Base-by-base conservation (phyloP, 2,329 filamentous ascomycete genomes). In the Tolypocladium pustulatum region DNA sequence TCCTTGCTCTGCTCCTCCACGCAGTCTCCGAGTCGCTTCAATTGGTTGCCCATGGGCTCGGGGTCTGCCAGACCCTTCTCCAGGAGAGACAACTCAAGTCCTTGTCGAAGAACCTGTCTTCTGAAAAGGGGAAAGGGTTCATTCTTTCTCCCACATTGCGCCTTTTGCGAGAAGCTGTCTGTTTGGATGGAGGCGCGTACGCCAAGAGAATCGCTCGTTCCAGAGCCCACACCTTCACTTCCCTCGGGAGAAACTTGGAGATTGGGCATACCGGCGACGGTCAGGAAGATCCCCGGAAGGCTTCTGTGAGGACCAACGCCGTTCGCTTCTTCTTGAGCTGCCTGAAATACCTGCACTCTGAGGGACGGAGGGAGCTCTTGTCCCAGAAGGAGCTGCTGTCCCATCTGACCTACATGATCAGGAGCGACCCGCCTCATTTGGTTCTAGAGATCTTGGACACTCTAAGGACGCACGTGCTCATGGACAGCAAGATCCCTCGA, bases 101-200 rank as follows among this genome's bases (percentile, higher is more conserved):
- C 3, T 75, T 97, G 30, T 86, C 90, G 37, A 86, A 87, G 60
- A 91, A 90, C 60, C 75, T 97, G 22, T 87, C 89, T 4, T 85
- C 90, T 0, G 87, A 89, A 30, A 92, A 91, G 71, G 81, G 85
- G 54, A 96, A 95, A 68, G 91, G 91, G 43, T 91, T 90, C 71
- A 78, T 97, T 60, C 92, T 97, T 61, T 94, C 91, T 3, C 93
- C 94, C 0, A 92, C 89, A 30, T 76, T 99, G 60, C 86, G 93
- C 59, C 76, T 99, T 56, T 80, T 99, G 60, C 89, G 87, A 56
- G 93, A 99, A 73, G 81, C 92, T n/a, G 84, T 90, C 20, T 85
- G 81, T 58, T 88, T 96, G 63, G 92, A 97, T 72, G 91, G 91
- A 20, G 95, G 94, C 17, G 83, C 85, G 49, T 80, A 91, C 58